Evolutionary conservation across 257 asterid species (phyloP), one percentile per base, ranked within the genome.

Genomic region (Solanum chmielewskii): DNA sequence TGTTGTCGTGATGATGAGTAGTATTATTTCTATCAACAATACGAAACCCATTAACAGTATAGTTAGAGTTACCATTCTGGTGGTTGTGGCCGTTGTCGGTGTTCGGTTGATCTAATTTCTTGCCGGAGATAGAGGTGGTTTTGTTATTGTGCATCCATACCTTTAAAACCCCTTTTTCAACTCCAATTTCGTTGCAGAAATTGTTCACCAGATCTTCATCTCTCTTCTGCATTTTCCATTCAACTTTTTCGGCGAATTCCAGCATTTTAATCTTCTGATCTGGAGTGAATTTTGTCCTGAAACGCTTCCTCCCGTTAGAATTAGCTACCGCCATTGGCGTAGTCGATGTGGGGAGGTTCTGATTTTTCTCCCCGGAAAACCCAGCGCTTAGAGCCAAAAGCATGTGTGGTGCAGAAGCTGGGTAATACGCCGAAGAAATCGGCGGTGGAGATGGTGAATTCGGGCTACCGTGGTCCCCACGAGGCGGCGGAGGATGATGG

Each of bases 91-190:
- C 20, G 77, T 47, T 4, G 25, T 52, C n/a, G 76, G 78, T n/a
- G 35, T 70, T 45, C 52, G 87, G 77, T 27, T 88, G 90, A 73
- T 94, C 97, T 70, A 18, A 81, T 81, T 86, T 94, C 33, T 92
- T 92, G 1, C 94, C 95, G 59, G 75, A 68, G 10, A 18, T 31
- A n/a, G 90, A 88, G 9, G 91, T 89, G 89, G 91, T 94, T 90
- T 95, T 96, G 91, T 96, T 95, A 87, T 96, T 96, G 33, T 96
- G 98, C 99, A 96, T 96, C 99, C 99, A 96, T 5, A 96, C 99
- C 84, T 95, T 96, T 78, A 96, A 92, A 8, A 96, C 99, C 7
- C 94, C 92, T 23, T 87, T 93, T 25, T 96, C 98, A 23, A 96
- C 94, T 0, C 95, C 95, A 42, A 93, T 86, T 59, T 93, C 93